Conservation (phyloP, 2,329 filamentous ascomycete genomes). For the Chrysoporthe puriensis region DNA sequence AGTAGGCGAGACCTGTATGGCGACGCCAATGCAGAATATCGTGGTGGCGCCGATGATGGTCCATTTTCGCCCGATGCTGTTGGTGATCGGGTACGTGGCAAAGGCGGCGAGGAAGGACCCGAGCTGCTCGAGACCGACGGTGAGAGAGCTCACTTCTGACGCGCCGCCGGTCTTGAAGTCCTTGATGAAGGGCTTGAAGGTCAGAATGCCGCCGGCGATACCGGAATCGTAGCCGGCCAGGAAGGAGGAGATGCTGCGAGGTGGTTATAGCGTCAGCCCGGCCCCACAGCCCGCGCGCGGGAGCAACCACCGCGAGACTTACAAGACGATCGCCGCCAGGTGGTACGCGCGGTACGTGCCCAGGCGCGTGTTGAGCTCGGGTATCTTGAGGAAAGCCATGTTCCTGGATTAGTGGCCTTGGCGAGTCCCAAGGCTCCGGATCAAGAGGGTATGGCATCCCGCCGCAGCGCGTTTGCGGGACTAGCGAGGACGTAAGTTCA, state of each 20-base stretch:
- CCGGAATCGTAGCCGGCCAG: slow-evolving; percentile 49
- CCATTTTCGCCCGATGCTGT: slow-evolving; percentile 44
- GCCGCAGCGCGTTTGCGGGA: not conserved
- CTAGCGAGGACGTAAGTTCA: not conserved
- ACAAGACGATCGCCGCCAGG: slow-evolving; percentile 24
- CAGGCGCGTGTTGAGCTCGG: slow-evolving; percentile 19
- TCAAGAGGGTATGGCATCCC: slow-evolving; percentile 2
- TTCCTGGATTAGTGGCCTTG: not conserved
- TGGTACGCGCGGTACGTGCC: slow-evolving; percentile 22
- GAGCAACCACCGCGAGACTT: not conserved
- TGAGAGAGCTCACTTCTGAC: slow-evolving; percentile 37
- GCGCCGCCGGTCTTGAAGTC: slow-evolving; percentile 43
- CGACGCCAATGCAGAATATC: slow-evolving; percentile 49
- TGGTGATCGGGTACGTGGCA: slow-evolving; percentile 48
- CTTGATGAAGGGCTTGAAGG: slow-evolving; percentile 42
- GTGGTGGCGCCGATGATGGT: slow-evolving; percentile 44
- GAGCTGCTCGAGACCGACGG: slow-evolving; percentile 46
- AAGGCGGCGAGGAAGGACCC: slow-evolving; percentile 49
- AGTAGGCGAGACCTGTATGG: slow-evolving; percentile 45
- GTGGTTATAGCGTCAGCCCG: not conserved
- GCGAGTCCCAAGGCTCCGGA: slow-evolving; percentile 2
- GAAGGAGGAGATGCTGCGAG: slow-evolving; percentile 41
- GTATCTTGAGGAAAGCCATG: slow-evolving; percentile 21
- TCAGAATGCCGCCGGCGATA: slow-evolving; percentile 46
- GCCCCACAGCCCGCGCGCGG: not conserved